Evolutionary conservation across 805 yeast species (phyloP), one percentile per base, ranked within the genome.

Genomic region (Hermanozyma aechmeae): DNA sequence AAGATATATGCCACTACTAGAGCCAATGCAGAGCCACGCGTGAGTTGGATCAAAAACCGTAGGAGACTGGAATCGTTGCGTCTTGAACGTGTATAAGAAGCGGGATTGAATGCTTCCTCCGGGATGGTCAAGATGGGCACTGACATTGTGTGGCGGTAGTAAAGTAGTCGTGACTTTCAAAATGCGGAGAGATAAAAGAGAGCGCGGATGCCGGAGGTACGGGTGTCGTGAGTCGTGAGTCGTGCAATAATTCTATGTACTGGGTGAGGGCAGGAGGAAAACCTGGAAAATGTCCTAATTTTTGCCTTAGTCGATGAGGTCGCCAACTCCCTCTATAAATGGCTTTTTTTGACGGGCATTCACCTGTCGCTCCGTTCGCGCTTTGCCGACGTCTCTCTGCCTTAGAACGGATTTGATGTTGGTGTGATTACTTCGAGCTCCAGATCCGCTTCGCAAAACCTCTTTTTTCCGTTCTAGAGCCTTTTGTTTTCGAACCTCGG

Each of bases 61-160:
- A 49, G 35, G 10, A 53, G 24, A n/a, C 39, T 39, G 10, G 62
- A 51, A 21, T 36, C 35, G 8, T 46, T 35, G 9, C 44, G 38
- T 10, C 13, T 16, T 13, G 15, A 19, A 8, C 15, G 21, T 12
- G 37, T 26, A 28, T 50, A 58, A 5, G 43, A 35, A 12, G 40
- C 38, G 3, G 59, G 48, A 29, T 62, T 61, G 36, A 50, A 62
- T 1, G 68, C 58, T 2, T 58, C 27, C 32, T 62, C 68, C 3
- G 68, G 66, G 2, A 62, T 58, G 3, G 67, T 57, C 16, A 61
- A 43, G 15, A 50, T 37, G 2, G 64, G 65, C 8, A 61, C 51
- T 24, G 46, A 37, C 43, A 38, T 35, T 5, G 19, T 13, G n/a
- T n/a, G n/a, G n/a, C n/a, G n/a, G n/a, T n/a, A n/a, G n/a, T n/a